Evolutionary conservation across 192 early-diverging fungal genomes (phyloP).

Genomic region (Entomortierella beljakovae): DNA sequence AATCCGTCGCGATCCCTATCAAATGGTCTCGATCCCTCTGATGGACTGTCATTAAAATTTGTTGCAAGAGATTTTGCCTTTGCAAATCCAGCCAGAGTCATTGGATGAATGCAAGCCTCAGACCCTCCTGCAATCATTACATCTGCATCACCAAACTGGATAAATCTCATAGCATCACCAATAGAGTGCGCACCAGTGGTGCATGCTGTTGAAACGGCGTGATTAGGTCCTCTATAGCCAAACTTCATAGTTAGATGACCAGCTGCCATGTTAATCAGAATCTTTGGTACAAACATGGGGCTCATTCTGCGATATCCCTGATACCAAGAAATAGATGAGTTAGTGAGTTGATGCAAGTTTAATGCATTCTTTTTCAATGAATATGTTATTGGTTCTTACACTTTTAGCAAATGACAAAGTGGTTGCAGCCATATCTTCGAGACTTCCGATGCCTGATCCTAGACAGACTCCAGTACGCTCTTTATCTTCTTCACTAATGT

Average conservation of each 20-base stretch:
- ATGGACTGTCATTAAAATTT: slow-evolving; percentile 82
- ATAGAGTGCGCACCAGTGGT: slow-evolving; percentile 96
- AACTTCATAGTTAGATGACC: slow-evolving; percentile 93
- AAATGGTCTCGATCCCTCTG: slow-evolving; percentile 91
- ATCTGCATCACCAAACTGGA: slow-evolving; percentile 91
- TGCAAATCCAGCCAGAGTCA: slow-evolving; percentile 91
- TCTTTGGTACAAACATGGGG: slow-evolving; percentile 92
- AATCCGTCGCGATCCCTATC: slow-evolving; percentile 89
- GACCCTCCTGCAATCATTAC: slow-evolving; percentile 96
- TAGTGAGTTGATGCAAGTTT: too few species aligned
- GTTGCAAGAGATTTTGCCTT: slow-evolving; percentile 85
- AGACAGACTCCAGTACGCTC: slow-evolving; percentile 91
- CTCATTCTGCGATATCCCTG: slow-evolving; percentile 82
- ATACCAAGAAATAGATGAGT: neutral
- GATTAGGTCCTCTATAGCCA: slow-evolving; percentile 90
- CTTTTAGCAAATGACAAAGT: slow-evolving; percentile 62
- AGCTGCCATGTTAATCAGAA: slow-evolving; percentile 95
- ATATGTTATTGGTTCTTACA: slow-evolving; percentile 43
- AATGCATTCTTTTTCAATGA: neutral
- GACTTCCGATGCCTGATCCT: slow-evolving; percentile 93
- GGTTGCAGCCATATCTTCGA: slow-evolving; percentile 83
- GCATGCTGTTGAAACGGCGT: slow-evolving; percentile 93
- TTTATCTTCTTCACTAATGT: slow-evolving; percentile 63
- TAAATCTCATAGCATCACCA: slow-evolving; percentile 95
- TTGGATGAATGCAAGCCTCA: slow-evolving; percentile 86